Base-by-base conservation (phyloP, 495 filamentous ascomycete species). In the Tirmania nivea region DNA sequence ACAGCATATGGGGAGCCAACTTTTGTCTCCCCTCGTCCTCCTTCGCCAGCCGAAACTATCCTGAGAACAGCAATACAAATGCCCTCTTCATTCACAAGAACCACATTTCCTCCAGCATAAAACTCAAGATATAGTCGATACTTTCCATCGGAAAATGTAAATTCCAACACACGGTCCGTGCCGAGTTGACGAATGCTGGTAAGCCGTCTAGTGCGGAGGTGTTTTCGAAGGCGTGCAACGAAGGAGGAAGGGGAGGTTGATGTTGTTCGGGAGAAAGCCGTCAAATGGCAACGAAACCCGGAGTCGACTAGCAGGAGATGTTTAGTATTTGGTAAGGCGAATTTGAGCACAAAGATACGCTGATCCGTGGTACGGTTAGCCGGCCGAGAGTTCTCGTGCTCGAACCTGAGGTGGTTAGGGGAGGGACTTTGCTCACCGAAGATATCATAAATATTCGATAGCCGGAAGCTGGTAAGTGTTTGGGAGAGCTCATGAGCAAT, bases 211-310 rank as follows among this genome's bases (percentile, higher is more conserved):
- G 89, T 89, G 61, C 86, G 84, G 47, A 97, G 74, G 65, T 71
- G 80, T 69, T 95, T 95, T 57, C 90, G 81, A 45, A 97, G 66
- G 51, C 80, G 76, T 21, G 78, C 69, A 45, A 94, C 85, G 67
- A 97, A 97, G 54, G 72, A 68, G 34, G 84, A 89, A 10, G 88
- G 90, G 0, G 81, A 76, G 8, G 83, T 73, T 8, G 89, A 82
- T 5, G 90, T 88, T 14, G 83, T 78, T 53, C 90, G 82, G 39
- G 80, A 78, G 71, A 89, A 97, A 59, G 78, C 76, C 4, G 89
- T 95, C 55, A 95, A 73, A 67, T 97, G 90, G 67, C 84, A 89
- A 65, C 90, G 86, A 69, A 97, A 97, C 47, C 90, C 90, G 10
- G 85, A 88, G 63, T 97, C 90, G 62, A 97, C 76, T 48, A 97